Base-by-base conservation (phyloP, 1,284 basidiomycete genomes). In the Apiotrichum mycotoxinovorans region DNA sequence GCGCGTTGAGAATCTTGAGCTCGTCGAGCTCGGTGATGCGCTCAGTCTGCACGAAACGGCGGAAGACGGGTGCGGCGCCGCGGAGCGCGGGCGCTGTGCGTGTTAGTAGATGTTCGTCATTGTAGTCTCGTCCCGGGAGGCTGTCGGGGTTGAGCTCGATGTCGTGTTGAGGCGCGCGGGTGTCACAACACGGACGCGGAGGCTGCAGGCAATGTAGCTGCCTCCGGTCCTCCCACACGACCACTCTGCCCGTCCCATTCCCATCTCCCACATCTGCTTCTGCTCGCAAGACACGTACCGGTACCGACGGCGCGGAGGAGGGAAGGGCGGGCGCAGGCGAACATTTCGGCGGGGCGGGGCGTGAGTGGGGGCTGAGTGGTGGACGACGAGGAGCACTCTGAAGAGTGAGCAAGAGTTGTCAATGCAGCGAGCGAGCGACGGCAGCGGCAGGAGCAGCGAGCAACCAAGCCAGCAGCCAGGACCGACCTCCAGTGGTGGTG, bases 1-100 rank as follows among this genome's bases (percentile, higher is more conserved):
- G 93, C 63, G 84, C 76, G 81, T 98, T 95, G 63, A 98, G 81
- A 62, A 95, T 61, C 18, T 67, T 62, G 40, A 73, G 56, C 58
- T 69, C 66, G 49, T 76, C 69, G 27, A 60, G 41, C 34, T 62
- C 52, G n/a, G 67, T 68, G 34, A 78, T 54, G 30, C 62, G 43
- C 55, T 72, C 43, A 17, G 75, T 75, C 27, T 63, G 58, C 25
- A 67, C 62, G 38, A 53, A 52, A 51, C 63, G 57, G 57, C 54
- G 46, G 44, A 50, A 44, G 34, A 44, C 30, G 52, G 43, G 26
- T 20, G 35, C 35, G 23, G 41, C 26, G 14, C 48, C 48, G 49
- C 59, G 53, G 51, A 58, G 48, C 30, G 51, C 46, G 51, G 60
- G 60, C 25, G 60, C 60, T 62, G 57, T 17, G 33, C 11, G 22